A percentile compares a stretch with the other conserved stretches of the same genome.
Conservation (phyloP, 169 alveolate genomes). For the Theileria annulata region DNA sequence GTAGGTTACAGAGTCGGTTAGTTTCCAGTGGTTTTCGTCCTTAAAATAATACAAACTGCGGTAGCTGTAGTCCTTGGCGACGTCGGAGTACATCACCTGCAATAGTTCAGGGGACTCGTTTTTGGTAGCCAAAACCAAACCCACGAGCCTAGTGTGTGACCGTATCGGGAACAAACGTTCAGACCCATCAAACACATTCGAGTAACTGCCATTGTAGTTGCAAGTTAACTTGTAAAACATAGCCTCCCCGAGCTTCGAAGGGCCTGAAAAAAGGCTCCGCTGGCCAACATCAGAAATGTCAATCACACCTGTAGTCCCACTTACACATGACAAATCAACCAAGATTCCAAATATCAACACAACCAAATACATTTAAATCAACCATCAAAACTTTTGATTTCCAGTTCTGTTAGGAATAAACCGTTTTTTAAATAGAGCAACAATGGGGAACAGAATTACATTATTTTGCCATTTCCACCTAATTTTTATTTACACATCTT, state of each 20-base stretch:
- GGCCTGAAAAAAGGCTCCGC: slow-evolving; percentile 1
- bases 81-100: slow-evolving; percentile 15
- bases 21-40: background rate
- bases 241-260: slow-evolving; percentile 13
- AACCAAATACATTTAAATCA: background rate
- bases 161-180: background rate
- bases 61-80: background rate
- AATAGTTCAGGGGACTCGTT: background rate
- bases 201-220: slow-evolving; percentile 14
- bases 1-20: background rate
- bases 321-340: background rate
- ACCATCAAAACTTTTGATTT: background rate
- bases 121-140: background rate
- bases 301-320: background rate
- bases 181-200: background rate
- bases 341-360: slow-evolving; percentile 4
- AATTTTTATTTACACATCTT: background rate
- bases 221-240: background rate
- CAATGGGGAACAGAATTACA: background rate
- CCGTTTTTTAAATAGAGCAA: background rate
- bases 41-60: background rate
- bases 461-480: background rate
- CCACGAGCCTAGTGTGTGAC: slow-evolving; percentile 13
- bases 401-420: background rate
- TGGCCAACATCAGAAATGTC: background rate